Conservation (phyloP, 305 asterid species). For the Solanum aculeatissimum region DNA sequence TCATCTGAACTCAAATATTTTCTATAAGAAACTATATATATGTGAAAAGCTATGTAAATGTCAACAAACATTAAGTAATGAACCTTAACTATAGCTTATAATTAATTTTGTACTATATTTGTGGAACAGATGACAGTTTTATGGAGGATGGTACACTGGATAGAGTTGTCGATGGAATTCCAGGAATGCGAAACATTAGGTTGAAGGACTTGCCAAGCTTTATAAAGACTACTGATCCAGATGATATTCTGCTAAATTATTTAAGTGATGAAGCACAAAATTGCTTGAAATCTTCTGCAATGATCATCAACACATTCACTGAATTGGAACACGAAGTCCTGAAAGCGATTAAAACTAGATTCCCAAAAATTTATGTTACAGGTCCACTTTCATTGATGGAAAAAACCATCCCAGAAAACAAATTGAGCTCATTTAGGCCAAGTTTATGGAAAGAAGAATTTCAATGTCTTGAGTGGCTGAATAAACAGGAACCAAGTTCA, state of each 20-base stretch:
- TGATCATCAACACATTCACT: constrained; percentile 25
- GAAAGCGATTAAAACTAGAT: constrained; percentile 1
- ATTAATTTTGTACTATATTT: no score
- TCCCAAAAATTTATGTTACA: constrained; percentile 8
- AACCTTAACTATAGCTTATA: neutral
- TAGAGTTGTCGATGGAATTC: constrained; percentile 7
- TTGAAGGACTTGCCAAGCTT: constrained; percentile 26
- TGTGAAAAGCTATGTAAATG: neutral
- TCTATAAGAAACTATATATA: neutral
- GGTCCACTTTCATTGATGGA: constrained; percentile 20
- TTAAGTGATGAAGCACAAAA: constrained; percentile 15
- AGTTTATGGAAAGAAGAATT: constrained; percentile 25
- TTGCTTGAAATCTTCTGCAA: constrained; percentile 19
- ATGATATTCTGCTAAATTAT: constrained; percentile 18
- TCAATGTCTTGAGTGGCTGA: constrained; percentile 18
- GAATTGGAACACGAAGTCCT: constrained; percentile 18
- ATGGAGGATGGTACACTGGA: neutral
- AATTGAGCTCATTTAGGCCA: constrained; percentile 1
- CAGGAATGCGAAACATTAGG: constrained; percentile 20
- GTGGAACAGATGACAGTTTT: neutral
- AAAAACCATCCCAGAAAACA: neutral
- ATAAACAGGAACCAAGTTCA: constrained; percentile 6
- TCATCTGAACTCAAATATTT: neutral
- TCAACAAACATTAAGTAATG: neutral
- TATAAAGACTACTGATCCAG: constrained; percentile 11